Percentiles rank a stretch among this genome's conserved stretches.
These are phyloP conservation scores for Scenedesmus sp. DNA, from an alignment of 163 green algal species.

Conservation along the genomic window DNA sequence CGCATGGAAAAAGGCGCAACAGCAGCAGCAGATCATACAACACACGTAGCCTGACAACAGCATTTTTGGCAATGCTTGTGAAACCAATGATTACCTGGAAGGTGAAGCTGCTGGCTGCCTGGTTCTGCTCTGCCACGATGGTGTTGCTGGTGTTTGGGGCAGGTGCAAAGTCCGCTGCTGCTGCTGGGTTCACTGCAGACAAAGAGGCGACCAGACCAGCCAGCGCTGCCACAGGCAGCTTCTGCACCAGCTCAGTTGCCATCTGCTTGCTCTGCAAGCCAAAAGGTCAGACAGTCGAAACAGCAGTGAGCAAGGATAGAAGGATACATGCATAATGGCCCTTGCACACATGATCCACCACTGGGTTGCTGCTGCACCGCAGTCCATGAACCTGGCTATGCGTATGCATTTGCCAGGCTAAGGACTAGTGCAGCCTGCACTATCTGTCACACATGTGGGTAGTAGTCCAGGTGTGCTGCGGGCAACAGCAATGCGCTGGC, in stretches of 20 bases:
- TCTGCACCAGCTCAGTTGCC: conserved; percentile 70
- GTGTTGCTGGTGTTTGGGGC: conserved; percentile 56
- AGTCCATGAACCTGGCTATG: not conserved
- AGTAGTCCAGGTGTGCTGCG: not conserved
- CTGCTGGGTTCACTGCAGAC: conserved; percentile 41
- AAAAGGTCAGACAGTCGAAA: not conserved
- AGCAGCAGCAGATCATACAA: not conserved
- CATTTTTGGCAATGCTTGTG: not conserved
- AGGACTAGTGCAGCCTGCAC: not conserved
- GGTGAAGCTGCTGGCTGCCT: conserved; percentile 46
- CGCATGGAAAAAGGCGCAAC: not conserved
- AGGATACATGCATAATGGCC: not conserved
- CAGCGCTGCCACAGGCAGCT: conserved; percentile 73
- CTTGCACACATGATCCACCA: not conserved
- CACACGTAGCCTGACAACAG: not conserved
- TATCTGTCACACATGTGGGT: not conserved
- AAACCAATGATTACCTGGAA: not conserved
- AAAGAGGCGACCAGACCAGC: conserved; percentile 65
- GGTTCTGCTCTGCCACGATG: conserved; percentile 25
- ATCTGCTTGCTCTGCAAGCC: conserved; percentile 64
- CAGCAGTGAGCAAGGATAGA: not conserved
- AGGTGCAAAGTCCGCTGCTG: conserved; percentile 64
- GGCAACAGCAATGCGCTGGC: not conserved
- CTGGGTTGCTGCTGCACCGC: not conserved
- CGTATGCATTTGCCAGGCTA: not conserved